Evolutionary conservation across 139 green algal species (phyloP), one percentile per base, ranked within the genome.

Genomic region (Tetraselmis striata): DNA sequence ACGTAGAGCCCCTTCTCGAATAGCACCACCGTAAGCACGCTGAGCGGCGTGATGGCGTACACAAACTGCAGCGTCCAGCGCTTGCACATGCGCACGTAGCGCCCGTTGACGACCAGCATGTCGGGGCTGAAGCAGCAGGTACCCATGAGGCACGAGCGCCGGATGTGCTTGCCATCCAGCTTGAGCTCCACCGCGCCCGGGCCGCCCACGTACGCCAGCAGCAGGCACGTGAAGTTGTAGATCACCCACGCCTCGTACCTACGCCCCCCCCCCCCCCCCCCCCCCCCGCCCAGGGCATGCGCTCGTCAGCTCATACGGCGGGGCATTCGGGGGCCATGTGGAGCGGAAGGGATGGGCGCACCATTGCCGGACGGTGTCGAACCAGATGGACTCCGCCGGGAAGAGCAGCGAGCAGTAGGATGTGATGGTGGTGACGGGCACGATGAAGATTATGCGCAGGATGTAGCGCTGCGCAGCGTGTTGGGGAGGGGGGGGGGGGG

Each of bases 211-310:
- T 98, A 99, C 0, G 92, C 93, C 77, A 98, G 87, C 82, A 94
- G 97, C n/a, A 99, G 86, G 0, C 88, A 90, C 67, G 97, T 90
- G 89, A 99, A 99, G 83, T 97, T 98, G 91, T 99, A 99, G 80
- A 99, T 96, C 26, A 99, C 92, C 90, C 91, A 99, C 2, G 96
- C 94, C 83, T 99, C 95, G 79, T 98, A 98, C 87, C 92, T 96
- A 89, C 80, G 26, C 18, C 29, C 26, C 76, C 29, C 5, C 26
- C 59, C 26, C 26, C 26, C 59, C 26, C 26, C 59, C 26, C 59
- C 59, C 59, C 26, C 26, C 59, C 59, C 26, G 59, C 23, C 18
- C 45, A 80, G 28, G 27, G 45, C 2, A 28, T 76, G 23, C 2
- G 22, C 22, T 18, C 22, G 77, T n/a, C n/a, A n/a, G n/a, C n/a